Evolutionary conservation across 179 eudicot species (phyloP).

Genomic region (Silene coronaria): DNA sequence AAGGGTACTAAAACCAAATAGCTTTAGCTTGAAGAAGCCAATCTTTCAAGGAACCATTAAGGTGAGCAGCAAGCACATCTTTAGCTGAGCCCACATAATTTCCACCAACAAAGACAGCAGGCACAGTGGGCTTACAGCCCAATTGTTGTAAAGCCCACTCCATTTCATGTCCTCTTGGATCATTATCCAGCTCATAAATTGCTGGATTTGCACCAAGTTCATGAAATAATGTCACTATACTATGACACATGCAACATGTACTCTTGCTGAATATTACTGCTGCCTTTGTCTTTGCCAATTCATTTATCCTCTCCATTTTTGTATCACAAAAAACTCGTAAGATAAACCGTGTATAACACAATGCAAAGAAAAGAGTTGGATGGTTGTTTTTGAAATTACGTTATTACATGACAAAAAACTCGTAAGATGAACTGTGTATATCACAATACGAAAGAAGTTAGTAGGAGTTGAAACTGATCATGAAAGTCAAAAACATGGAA

Average conservation of each 20-base stretch:
- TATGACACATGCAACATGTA: conserved; percentile 31
- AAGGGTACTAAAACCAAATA: conserved; percentile 38
- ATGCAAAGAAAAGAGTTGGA: too few relatives aligned
- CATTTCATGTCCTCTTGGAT: conserved; percentile 46
- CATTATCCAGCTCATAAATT: conserved; percentile 46
- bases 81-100: conserved; percentile 28
- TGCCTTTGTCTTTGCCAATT: too few relatives aligned
- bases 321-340: too few relatives aligned
- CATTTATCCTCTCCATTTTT: too few relatives aligned
- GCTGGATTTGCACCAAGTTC: conserved; percentile 56
- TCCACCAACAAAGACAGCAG: conserved; percentile 49
- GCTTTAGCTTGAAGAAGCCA: conserved; percentile 40
- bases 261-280: conserved; percentile 46
- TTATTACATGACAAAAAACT: too few relatives aligned
- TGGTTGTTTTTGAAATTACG: too few relatives aligned
- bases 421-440: too few relatives aligned
- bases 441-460: too few relatives aligned
- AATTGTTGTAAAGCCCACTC: conserved; percentile 40
- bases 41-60: conserved; percentile 37
- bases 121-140: conserved; percentile 43
- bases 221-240: conserved; percentile 38
- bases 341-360: too few relatives aligned
- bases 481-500: too few relatives aligned
- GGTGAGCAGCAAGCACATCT: conserved; percentile 38
- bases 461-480: too few relatives aligned